Evolutionary conservation across 2,329 filamentous ascomycete species (phyloP).

Genomic region (Verticillium nubilum): DNA sequence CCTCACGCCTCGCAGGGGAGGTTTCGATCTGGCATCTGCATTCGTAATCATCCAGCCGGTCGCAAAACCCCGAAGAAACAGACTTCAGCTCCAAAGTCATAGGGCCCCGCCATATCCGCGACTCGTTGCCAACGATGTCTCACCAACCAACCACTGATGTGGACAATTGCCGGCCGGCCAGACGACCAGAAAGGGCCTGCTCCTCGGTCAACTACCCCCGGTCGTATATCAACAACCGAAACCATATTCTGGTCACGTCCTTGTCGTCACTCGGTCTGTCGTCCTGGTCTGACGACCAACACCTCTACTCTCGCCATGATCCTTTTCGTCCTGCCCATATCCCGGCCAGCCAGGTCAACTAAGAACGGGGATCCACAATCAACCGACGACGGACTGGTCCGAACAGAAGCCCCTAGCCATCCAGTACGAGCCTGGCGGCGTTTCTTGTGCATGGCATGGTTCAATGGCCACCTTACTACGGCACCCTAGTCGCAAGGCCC

Average conservation of each 20-base stretch:
- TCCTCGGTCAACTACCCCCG: neutral
- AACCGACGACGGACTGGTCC: neutral
- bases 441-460: neutral
- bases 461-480: neutral
- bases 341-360: neutral
- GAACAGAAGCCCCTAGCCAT: neutral
- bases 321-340: neutral
- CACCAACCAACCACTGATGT: neutral
- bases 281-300: neutral
- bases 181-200: neutral
- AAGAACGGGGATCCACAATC: neutral
- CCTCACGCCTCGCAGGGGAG: neutral
- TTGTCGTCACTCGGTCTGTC: neutral
- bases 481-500: neutral
- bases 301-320: neutral
- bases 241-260: neutral
- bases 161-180: neutral
- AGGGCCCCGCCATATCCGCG: neutral
- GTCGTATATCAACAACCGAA: neutral
- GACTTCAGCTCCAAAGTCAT: neutral
- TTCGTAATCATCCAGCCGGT: too few species aligned
- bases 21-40: neutral
- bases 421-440: neutral
- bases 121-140: neutral
- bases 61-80: neutral